phyloP scores from a whole-genome alignment of 441 rosid species.

The Gossypium aridum region DNA sequence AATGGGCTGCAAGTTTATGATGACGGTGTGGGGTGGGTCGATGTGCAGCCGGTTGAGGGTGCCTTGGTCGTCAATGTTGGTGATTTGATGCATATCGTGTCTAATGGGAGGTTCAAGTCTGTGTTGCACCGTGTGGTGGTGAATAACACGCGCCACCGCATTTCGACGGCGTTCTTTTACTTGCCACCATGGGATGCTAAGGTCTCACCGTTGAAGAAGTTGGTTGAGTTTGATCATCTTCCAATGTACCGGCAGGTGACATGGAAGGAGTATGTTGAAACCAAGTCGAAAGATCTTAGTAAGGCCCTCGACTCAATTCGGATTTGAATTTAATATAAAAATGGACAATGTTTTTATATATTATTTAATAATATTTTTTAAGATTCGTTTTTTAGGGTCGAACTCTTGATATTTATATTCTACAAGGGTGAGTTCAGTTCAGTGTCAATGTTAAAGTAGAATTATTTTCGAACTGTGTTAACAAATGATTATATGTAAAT shows the following conservation, averaged over 20 bases:
- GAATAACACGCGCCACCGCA: slow-evolving; percentile 35
- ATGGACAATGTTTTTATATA: no score
- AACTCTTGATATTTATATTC: no score
- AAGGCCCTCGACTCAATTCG: slow-evolving; percentile 29
- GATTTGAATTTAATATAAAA: not conserved
- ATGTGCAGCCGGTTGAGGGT: slow-evolving; percentile 22
- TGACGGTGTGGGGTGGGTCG: slow-evolving; percentile 27
- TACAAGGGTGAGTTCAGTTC: no score
- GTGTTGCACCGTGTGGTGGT: slow-evolving; percentile 52
- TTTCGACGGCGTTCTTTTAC: slow-evolving; percentile 47
- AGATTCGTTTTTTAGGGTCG: no score
- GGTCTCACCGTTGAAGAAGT: slow-evolving; percentile 38
- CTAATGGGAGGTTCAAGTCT: slow-evolving; percentile 31
- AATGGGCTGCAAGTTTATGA: slow-evolving; percentile 31
- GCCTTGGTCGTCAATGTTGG: slow-evolving; percentile 36
- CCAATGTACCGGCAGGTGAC: slow-evolving; percentile 42
- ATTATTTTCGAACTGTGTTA: no score
- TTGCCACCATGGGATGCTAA: slow-evolving; percentile 44
- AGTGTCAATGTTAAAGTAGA: no score
- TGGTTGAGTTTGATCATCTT: slow-evolving; percentile 32
- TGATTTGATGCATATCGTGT: slow-evolving; percentile 29
- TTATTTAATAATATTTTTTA: no score
- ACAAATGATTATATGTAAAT: no score
- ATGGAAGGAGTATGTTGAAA: slow-evolving; percentile 53
- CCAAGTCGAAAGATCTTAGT: slow-evolving; percentile 41